Evolutionary conservation across 768 basidiomycete genomes (phyloP), one percentile per base, ranked within the genome.

Genomic region (Thelephora aurantiotincta): DNA sequence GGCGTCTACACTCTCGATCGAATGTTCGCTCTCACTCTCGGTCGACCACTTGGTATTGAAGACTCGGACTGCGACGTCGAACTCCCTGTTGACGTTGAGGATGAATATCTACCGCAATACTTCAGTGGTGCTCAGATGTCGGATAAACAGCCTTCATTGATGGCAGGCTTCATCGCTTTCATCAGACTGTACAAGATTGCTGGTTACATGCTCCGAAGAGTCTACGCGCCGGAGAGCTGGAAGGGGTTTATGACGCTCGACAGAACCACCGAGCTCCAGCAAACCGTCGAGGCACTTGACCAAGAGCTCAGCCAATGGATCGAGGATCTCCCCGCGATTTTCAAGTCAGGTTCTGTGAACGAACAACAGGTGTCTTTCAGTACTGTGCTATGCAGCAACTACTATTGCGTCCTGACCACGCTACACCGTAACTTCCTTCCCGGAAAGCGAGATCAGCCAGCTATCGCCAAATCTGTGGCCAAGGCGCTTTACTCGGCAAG

Each of bases 31-130:
- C 77, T 93, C 46, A 82, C 89, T 12, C 71, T 94, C 12, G 91
- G 91, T 43, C 75, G 91, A 9, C 91, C 91, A 2, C 74, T 93
- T 48, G 91, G 88, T 22, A 71, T 90, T 52, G 87, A 91, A 55
- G 91, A 94, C 63, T 70, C 79, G 11, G 91, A 94, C 60, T 91
- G 90, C 56, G 91, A 94, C 58, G 84, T 87, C 30, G 88, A 92
- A 59, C 67, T 81, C 45, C 91, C 91, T 4, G 73, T 81, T 34
- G 80, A 84, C 49, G 71, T 90, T 35, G 91, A 93, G 55, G 91
- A 94, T 59, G 85, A 84, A 44, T 60, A 73, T 52, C 64, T 92
- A 3, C 69, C 75, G 6, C 78, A 83, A 54, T 87, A 82, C 60
- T 85, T 80, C 60, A 71, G 68, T 23, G 83, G 83, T 14, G 77